These are phyloP conservation scores for Hymenoscyphus occultus DNA, from an alignment of 2,329 filamentous ascomycete species.

Conservation along the genomic window DNA sequence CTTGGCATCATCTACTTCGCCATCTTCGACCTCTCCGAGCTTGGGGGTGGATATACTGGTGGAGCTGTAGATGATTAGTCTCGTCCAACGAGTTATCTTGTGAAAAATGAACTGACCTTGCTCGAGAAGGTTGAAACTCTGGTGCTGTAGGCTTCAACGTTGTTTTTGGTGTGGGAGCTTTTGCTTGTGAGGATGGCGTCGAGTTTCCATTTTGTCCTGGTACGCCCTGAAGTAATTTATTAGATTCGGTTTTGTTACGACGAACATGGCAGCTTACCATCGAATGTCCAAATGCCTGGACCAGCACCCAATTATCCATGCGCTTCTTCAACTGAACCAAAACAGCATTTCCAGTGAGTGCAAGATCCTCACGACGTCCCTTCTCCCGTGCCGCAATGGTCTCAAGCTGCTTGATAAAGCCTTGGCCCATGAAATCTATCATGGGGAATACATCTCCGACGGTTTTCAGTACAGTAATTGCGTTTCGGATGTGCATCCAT, in stretches of 20 bases:
- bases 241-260: not conserved
- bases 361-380: conserved; percentile 67
- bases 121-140: conserved; percentile 58
- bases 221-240: not conserved
- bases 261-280: conserved; percentile 46
- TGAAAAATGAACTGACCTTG: conserved; percentile 30
- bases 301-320: conserved; percentile 68
- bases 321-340: conserved; percentile 67
- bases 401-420: conserved; percentile 61
- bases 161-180: conserved; percentile 33
- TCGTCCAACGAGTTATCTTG: not conserved
- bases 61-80: conserved; percentile 38
- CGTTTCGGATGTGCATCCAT: conserved; percentile 98
- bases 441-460: conserved; percentile 81
- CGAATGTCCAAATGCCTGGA: conserved; percentile 68
- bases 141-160: conserved; percentile 57
- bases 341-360: conserved; percentile 69
- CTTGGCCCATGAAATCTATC: conserved; percentile 80
- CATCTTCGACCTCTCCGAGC: conserved; percentile 61
- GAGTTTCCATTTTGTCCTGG: conserved; percentile 2
- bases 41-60: conserved; percentile 36
- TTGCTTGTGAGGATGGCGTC: conserved; percentile 17
- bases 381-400: conserved; percentile 64
- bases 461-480: conserved; percentile 82
- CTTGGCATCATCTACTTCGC: conserved; percentile 66